These are phyloP conservation scores for Candida tropicalis DNA, from an alignment of 1,139 yeast species.

Conservation along the genomic window DNA sequence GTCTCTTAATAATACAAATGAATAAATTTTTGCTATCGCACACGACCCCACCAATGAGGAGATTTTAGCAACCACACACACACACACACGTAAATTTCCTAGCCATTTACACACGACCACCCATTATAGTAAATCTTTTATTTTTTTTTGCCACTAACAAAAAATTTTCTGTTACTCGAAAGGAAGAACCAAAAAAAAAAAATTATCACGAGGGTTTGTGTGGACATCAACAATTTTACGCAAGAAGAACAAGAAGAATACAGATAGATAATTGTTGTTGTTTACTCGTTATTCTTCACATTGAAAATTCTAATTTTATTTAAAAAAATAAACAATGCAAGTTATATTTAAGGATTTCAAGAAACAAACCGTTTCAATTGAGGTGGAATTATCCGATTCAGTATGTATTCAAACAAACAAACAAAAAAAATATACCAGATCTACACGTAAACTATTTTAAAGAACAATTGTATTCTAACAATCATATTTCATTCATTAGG, in stretches of 20 bases:
- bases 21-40: no score
- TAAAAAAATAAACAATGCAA: no score
- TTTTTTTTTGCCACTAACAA: slow-evolving; percentile 2
- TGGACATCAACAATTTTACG: neutral
- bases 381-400: slow-evolving; percentile 68
- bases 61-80: no score
- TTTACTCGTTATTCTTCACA: no score
- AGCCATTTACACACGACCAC: slow-evolving; percentile 1
- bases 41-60: no score
- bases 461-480: slow-evolving; percentile 6
- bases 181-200: neutral
- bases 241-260: slow-evolving; percentile 1
- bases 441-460: neutral
- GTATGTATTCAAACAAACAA: slow-evolving; percentile 42
- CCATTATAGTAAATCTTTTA: no score
- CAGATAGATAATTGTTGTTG: no score
- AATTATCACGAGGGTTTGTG: neutral
- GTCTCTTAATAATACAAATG: no score
- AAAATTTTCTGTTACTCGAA: neutral
- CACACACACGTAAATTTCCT: no score
- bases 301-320: no score
- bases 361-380: slow-evolving; percentile 83
- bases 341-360: slow-evolving; percentile 88
- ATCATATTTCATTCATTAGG: slow-evolving; percentile 30
- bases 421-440: no score